phyloP scores from a whole-genome alignment of 2,329 filamentous ascomycete genomes.

The Fusarium dlaminii region DNA sequence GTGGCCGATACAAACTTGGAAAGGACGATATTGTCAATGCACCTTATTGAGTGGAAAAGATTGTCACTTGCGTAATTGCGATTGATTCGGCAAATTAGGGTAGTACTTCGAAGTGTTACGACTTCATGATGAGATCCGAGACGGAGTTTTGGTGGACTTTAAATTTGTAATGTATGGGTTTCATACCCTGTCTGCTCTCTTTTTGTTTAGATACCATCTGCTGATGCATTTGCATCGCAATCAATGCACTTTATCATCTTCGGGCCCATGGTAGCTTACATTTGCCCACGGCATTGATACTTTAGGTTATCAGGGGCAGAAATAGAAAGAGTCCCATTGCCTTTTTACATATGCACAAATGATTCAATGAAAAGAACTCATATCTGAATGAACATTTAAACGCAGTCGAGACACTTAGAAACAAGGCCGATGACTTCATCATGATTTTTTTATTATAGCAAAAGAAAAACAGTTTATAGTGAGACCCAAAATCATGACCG shows the following conservation, averaged over 20 bases:
- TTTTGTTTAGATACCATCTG: slow-evolving; percentile 43
- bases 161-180: slow-evolving; percentile 25
- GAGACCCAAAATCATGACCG: slow-evolving; percentile 36
- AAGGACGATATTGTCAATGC: slow-evolving; percentile 86
- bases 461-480: slow-evolving; percentile 22
- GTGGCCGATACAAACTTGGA: slow-evolving; percentile 76
- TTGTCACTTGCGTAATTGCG: neutral
- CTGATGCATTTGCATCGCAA: slow-evolving; percentile 26
- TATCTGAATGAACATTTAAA: neutral
- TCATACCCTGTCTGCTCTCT: slow-evolving; percentile 27
- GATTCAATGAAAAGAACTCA: neutral
- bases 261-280: neutral
- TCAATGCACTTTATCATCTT: slow-evolving; percentile 14
- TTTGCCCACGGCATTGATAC: neutral
- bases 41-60: slow-evolving; percentile 57
- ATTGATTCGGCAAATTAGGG: neutral
- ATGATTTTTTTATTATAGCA: slow-evolving; percentile 10
- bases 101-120: neutral
- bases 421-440: neutral
- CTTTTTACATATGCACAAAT: neutral
- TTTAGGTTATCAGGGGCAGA: neutral
- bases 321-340: neutral
- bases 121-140: slow-evolving; percentile 15
- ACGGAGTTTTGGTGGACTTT: slow-evolving; percentile 40
- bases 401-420: neutral